Evolutionary conservation across 1,284 basidiomycete genomes (phyloP).

Genomic region (Puccinia novopanici): DNA sequence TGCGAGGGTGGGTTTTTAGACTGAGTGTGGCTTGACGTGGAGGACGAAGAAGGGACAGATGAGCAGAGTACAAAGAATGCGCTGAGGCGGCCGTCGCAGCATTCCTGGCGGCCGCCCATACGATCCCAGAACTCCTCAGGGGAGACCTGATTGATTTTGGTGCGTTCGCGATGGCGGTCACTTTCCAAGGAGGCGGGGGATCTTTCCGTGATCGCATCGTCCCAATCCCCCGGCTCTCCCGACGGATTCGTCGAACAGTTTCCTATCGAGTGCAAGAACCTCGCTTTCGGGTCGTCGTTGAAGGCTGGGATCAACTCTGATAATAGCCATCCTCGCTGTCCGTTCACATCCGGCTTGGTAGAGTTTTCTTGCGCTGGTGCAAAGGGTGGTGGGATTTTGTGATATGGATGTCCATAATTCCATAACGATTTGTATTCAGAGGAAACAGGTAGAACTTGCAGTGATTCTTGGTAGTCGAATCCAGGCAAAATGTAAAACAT

Average conservation of each 20-base stretch:
- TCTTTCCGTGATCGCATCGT: constrained; percentile 38
- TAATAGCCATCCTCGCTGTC: background rate
- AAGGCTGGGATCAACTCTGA: constrained; percentile 73
- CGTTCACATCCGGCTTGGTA: background rate
- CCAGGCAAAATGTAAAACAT: constrained; percentile 44
- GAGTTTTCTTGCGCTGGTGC: background rate
- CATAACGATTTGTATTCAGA: constrained; percentile 2
- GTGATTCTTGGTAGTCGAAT: constrained; percentile 33
- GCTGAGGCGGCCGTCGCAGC: constrained; percentile 77
- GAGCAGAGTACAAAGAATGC: constrained; percentile 74
- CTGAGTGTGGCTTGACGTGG: background rate
- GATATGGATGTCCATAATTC: constrained; percentile 47
- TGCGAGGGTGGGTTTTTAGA: background rate
- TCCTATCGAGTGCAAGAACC: constrained; percentile 84
- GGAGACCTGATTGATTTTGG: constrained; percentile 52
- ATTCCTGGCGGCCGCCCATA: constrained; percentile 92
- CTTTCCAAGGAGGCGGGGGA: constrained; percentile 43
- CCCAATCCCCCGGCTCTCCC: constrained; percentile 47
- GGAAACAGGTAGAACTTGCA: constrained; percentile 5
- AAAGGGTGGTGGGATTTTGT: constrained; percentile 14
- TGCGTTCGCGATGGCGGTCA: constrained; percentile 52
- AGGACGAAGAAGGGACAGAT: background rate
- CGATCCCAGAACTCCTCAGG: constrained; percentile 86
- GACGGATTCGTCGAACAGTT: constrained; percentile 30
- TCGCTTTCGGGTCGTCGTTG: constrained; percentile 87